Conservation (phyloP, 2,329 filamentous ascomycete genomes). For the Calonectria honghensis region DNA sequence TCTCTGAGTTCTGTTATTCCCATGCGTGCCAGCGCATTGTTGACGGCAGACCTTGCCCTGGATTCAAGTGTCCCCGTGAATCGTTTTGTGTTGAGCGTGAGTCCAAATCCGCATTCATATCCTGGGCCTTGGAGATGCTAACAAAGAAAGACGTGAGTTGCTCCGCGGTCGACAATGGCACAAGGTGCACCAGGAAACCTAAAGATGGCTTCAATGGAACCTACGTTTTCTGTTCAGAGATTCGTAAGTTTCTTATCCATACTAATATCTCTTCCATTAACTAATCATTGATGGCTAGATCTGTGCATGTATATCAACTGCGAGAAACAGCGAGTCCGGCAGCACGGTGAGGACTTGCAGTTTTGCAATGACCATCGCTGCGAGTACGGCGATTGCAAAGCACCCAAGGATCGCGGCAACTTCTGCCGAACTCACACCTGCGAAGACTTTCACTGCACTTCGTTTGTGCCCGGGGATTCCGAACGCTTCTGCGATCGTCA, state of each 20-base stretch:
- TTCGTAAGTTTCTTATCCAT: constrained; percentile 46
- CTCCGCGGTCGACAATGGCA: constrained; percentile 50
- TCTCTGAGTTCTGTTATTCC: constrained; percentile 50
- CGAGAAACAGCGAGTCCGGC: constrained; percentile 46
- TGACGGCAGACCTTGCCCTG: constrained; percentile 46
- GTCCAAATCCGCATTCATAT: not conserved
- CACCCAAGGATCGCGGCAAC: constrained; percentile 40
- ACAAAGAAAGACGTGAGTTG: constrained; percentile 50
- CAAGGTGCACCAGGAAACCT: constrained; percentile 48
- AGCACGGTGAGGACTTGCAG: constrained; percentile 46
- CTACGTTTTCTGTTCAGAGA: constrained; percentile 51
- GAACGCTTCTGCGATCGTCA: constrained; percentile 57
- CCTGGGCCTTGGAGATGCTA: constrained; percentile 17
- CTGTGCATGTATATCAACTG: constrained; percentile 54
- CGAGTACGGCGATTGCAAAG: constrained; percentile 48
- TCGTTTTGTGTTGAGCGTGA: constrained; percentile 53
- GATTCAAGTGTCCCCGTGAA: constrained; percentile 50
- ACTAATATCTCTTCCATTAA: not conserved
- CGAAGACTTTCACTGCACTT: constrained; percentile 50
- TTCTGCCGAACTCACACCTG: constrained; percentile 57
- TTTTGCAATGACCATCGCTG: constrained; percentile 58
- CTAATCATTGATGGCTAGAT: constrained; percentile 48
- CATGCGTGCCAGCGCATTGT: constrained; percentile 54
- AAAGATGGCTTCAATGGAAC: constrained; percentile 44
- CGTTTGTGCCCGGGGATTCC: constrained; percentile 46